phyloP scores from a whole-genome alignment of 192 early-diverging fungal genomes.

The Rhizophagus sp. region DNA sequence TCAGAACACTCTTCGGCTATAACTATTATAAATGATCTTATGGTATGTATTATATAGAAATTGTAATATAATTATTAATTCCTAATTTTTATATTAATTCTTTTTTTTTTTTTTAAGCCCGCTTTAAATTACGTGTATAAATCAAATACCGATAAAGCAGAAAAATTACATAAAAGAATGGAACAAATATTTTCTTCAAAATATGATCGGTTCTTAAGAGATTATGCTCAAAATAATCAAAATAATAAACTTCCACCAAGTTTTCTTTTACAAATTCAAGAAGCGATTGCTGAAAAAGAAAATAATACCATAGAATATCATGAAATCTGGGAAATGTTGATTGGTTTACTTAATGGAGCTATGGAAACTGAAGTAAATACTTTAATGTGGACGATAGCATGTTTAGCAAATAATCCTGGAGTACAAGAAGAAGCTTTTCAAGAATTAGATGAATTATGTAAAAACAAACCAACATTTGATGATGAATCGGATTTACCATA shows the following conservation, averaged over 20 bases:
- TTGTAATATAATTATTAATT: no score
- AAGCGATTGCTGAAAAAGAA: neutral
- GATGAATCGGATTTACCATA: conserved; percentile 31
- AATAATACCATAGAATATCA: neutral
- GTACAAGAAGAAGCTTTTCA: conserved; percentile 18
- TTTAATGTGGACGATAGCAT: conserved; percentile 28
- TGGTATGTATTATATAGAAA: neutral
- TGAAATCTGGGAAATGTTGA: neutral
- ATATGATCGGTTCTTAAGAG: neutral
- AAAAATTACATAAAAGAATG: neutral
- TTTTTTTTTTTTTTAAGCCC: neutral
- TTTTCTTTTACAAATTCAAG: neutral
- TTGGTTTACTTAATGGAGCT: neutral
- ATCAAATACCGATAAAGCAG: neutral
- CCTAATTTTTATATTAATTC: no score
- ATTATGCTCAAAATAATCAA: neutral
- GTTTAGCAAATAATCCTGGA: conserved; percentile 26
- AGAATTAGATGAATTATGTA: conserved; percentile 23
- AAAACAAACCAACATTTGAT: neutral
- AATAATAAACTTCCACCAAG: neutral
- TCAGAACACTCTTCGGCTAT: neutral
- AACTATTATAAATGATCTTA: neutral
- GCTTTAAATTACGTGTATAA: neutral
- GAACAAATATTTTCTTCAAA: neutral
- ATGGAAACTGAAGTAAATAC: conserved; percentile 18